phyloP scores from a whole-genome alignment of 176 grass and related monocot genomes.

The Phoenix roebelenii region DNA sequence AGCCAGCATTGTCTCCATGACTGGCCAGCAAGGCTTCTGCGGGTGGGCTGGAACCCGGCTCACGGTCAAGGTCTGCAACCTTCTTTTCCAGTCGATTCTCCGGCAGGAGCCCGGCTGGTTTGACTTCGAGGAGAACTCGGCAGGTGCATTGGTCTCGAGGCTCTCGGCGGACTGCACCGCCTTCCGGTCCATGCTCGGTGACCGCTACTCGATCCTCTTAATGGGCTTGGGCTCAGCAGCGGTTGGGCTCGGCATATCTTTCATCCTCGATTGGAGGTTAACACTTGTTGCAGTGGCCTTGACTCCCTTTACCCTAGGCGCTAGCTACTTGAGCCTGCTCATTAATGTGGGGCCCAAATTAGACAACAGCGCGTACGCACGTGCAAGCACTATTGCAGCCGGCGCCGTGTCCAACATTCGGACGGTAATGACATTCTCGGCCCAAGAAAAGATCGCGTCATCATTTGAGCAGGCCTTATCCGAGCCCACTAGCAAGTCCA shows the following conservation, averaged over 20 bases:
- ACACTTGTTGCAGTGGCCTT: slow-evolving; percentile 30
- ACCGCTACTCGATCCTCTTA: slow-evolving; percentile 48
- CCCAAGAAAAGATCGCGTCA: slow-evolving; percentile 22
- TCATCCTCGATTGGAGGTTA: slow-evolving; percentile 43
- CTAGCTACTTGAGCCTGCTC: slow-evolving; percentile 45
- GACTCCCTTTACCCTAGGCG: slow-evolving; percentile 37
- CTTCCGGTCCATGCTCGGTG: slow-evolving; percentile 48
- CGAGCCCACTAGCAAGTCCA: slow-evolving; percentile 5
- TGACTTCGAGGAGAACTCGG: slow-evolving; percentile 44
- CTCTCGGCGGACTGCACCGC: slow-evolving; percentile 38
- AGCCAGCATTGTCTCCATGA: slow-evolving; percentile 49
- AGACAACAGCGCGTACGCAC: slow-evolving; percentile 25
- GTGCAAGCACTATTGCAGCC: slow-evolving; percentile 31
- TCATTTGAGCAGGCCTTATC: slow-evolving; percentile 24
- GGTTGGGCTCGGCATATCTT: slow-evolving; percentile 42
- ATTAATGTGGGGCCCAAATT: slow-evolving; percentile 26
- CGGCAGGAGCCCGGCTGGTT: slow-evolving; percentile 53
- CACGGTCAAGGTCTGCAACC: slow-evolving; percentile 32
- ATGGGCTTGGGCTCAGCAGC: slow-evolving; percentile 48
- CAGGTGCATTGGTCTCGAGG: slow-evolving; percentile 33
- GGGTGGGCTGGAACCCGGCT: slow-evolving; percentile 43
- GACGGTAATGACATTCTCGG: slow-evolving; percentile 34
- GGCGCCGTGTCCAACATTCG: slow-evolving; percentile 38
- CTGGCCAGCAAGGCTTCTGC: slow-evolving; percentile 50
- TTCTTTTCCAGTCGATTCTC: slow-evolving; percentile 46